A percentile compares a stretch with the other conserved stretches of the same genome.
phyloP scores from a whole-genome alignment of 2,329 filamentous ascomycete genomes.

The Fusarium sp. region DNA sequence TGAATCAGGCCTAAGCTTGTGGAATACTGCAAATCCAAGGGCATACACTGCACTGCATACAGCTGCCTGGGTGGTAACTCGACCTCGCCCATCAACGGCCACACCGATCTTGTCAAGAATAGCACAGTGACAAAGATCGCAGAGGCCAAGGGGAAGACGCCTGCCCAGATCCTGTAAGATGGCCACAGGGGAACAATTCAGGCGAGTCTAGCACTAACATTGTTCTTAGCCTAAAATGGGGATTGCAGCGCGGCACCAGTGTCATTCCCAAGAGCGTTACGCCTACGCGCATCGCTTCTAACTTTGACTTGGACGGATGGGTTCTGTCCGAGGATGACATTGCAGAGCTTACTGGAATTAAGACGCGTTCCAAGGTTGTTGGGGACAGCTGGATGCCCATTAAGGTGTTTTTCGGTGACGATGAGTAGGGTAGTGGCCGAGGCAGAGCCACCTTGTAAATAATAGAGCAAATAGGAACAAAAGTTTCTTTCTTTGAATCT shows the following conservation, averaged over 20 bases:
- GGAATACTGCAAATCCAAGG: slow-evolving; percentile 22
- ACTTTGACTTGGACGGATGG: slow-evolving; percentile 24
- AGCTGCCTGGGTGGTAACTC: slow-evolving; percentile 18
- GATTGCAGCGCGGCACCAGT: slow-evolving; percentile 16
- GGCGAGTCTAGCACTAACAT: not conserved
- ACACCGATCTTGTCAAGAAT: slow-evolving; percentile 12
- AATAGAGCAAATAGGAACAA: not conserved
- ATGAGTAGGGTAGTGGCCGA: not conserved
- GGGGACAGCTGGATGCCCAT: slow-evolving; percentile 21
- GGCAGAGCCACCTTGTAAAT: too few species aligned
- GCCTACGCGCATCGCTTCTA: slow-evolving; percentile 10
- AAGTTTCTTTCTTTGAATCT: not conserved
- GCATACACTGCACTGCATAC: slow-evolving; percentile 24
- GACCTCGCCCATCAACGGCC: slow-evolving; percentile 15
- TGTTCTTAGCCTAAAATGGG: slow-evolving; percentile 17
- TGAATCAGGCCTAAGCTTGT: slow-evolving; percentile 12
- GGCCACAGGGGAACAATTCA: not conserved
- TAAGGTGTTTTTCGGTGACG: slow-evolving; percentile 21
- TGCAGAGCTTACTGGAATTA: slow-evolving; percentile 3
- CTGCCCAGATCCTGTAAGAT: slow-evolving; percentile 18
- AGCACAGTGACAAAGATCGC: not conserved
- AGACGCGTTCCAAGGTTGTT: slow-evolving; percentile 14
- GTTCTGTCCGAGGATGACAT: slow-evolving; percentile 7
- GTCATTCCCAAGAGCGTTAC: slow-evolving; percentile 21
- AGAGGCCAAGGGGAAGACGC: slow-evolving; percentile 10